Evolutionary conservation across 208 protist genomes (phyloP).

Genomic region (Trypanosoma boissoni): DNA sequence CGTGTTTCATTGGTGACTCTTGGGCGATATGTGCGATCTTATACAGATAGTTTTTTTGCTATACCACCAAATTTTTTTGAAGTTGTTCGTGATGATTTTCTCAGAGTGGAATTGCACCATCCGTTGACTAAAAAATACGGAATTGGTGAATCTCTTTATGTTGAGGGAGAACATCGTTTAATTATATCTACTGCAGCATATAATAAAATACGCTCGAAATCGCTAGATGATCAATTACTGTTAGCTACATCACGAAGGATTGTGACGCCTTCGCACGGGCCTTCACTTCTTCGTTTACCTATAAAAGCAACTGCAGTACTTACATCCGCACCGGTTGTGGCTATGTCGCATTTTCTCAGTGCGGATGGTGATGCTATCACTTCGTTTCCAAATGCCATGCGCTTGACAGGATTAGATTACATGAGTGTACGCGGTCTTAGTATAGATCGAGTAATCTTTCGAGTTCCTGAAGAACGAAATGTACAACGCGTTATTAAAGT

Average conservation of each 20-base stretch:
- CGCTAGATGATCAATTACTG: constrained; percentile 7
- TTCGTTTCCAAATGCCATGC: constrained; percentile 13
- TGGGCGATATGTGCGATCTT: constrained; percentile 30
- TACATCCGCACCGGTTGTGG: constrained; percentile 6
- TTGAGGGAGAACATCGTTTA: constrained; percentile 21
- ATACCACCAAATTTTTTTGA: constrained; percentile 68
- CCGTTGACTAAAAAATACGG: constrained; percentile 28
- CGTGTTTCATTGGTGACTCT: constrained; percentile 22
- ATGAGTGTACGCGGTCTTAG: constrained; percentile 5
- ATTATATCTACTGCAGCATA: constrained; percentile 41
- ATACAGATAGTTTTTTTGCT: neutral
- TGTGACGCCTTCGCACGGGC: neutral
- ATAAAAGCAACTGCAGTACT: constrained; percentile 17
- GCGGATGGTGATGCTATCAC: neutral
- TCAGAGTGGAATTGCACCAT: constrained; percentile 26
- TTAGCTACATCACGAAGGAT: neutral
- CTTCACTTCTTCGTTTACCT: constrained; percentile 2
- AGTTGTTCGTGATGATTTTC: constrained; percentile 33
- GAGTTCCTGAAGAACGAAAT: neutral
- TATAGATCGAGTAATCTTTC: constrained; percentile 6
- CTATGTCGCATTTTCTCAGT: constrained; percentile 2
- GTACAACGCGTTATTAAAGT: neutral
- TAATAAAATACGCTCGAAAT: neutral
- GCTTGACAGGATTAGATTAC: constrained; percentile 16
- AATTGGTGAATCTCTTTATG: constrained; percentile 45